These are phyloP conservation scores for Morella rubra DNA, from an alignment of 306 rosid species.

Conservation along the genomic window DNA sequence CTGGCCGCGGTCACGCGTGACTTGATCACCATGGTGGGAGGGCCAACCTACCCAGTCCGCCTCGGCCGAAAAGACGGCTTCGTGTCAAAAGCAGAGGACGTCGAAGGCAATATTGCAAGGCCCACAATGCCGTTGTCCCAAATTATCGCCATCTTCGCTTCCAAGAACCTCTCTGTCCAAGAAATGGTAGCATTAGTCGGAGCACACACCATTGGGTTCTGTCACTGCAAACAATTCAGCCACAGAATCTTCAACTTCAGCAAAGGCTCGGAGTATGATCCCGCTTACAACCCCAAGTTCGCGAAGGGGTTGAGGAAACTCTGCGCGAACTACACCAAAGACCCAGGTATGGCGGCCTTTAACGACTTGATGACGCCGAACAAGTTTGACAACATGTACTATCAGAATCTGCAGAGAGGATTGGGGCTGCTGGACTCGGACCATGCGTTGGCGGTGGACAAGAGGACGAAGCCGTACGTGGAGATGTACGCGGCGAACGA, in stretches of 20 bases:
- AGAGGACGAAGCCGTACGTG: conserved; percentile 42
- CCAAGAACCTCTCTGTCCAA: conserved; percentile 24
- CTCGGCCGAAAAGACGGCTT: conserved; percentile 45
- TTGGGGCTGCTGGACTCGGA: conserved; percentile 43
- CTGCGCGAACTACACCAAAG: conserved; percentile 30
- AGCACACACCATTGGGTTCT: conserved; percentile 49
- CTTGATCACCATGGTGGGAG: conserved; percentile 32
- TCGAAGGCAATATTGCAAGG: conserved; percentile 20
- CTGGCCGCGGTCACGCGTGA: conserved; percentile 29
- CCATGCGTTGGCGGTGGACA: conserved; percentile 23
- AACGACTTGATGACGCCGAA: conserved; percentile 49
- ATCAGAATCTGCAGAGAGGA: conserved; percentile 31
- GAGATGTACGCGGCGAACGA: conserved; percentile 36
- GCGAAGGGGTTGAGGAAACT: conserved; percentile 41
- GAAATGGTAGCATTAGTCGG: conserved; percentile 49
- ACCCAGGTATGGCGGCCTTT: conserved; percentile 38
- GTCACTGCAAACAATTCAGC: conserved; percentile 48
- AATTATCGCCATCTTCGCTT: conserved; percentile 31
- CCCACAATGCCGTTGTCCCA: conserved; percentile 39
- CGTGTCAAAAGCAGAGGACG: not conserved
- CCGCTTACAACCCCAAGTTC: conserved; percentile 17
- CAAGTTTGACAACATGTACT: conserved; percentile 49
- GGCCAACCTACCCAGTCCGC: conserved; percentile 28
- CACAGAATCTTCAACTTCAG: conserved; percentile 42
- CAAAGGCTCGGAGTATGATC: conserved; percentile 28